These are phyloP conservation scores for Vanrija sp. DNA, from an alignment of 1,284 basidiomycete genomes.

Conservation along the genomic window DNA sequence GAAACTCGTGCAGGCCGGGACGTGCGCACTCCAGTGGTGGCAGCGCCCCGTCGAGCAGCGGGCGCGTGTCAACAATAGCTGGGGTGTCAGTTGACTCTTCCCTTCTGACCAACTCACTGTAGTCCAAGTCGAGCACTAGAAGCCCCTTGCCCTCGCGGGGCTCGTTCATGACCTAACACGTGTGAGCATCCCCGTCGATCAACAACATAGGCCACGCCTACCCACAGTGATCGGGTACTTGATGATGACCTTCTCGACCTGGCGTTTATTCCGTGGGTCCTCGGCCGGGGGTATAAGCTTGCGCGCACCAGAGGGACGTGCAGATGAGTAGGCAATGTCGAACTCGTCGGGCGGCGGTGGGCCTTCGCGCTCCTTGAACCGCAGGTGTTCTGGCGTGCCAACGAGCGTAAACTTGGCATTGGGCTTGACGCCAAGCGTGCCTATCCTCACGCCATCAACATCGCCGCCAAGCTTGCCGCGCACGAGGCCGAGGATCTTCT, in stretches of 20 bases:
- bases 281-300: conserved; percentile 61
- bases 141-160: conserved; percentile 70
- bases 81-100: not conserved
- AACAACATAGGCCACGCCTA: too few relatives aligned
- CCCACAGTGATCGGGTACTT: conserved; percentile 55
- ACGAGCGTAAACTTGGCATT: conserved; percentile 74
- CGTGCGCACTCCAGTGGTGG: conserved; percentile 75
- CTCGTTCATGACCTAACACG: conserved; percentile 64
- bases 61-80: conserved; percentile 80
- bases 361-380: conserved; percentile 67
- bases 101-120: conserved; percentile 55
- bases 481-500: conserved; percentile 65
- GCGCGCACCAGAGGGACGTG: conserved; percentile 51
- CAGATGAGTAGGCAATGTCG: conserved; percentile 64
- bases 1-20: conserved; percentile 76
- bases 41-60: conserved; percentile 67
- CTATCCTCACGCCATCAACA: conserved; percentile 51
- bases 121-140: conserved; percentile 83
- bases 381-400: conserved; percentile 75
- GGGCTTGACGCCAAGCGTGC: conserved; percentile 55
- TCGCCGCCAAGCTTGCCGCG: conserved; percentile 79
- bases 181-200: not conserved
- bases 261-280: conserved; percentile 71
- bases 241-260: conserved; percentile 66
- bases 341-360: conserved; percentile 58